Percentiles rank a stretch among this genome's conserved stretches.
Evolutionary conservation across 225 moss, liverwort and hornwort species (phyloP).

Genomic region (Pseudisothecium myosuroides): DNA sequence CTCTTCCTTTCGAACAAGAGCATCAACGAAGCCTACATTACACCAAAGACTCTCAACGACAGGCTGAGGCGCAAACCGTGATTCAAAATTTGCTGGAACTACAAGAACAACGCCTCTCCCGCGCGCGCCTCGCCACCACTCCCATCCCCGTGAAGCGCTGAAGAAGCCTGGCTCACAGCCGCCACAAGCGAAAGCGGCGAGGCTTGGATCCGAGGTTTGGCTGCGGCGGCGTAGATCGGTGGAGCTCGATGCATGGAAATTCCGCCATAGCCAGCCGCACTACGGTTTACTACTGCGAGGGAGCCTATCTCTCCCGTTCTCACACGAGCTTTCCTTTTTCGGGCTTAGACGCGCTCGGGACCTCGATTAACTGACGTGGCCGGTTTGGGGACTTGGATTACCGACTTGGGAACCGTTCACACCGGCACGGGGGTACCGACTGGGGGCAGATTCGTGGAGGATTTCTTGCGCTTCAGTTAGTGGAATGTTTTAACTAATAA

Average conservation of each 20-base stretch:
- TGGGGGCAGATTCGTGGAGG: background rate
- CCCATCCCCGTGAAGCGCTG: background rate
- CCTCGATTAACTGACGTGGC: slow-evolving; percentile 7
- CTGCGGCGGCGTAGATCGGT: slow-evolving; percentile 1
- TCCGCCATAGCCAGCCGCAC: slow-evolving; percentile 33
- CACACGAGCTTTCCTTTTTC: background rate
- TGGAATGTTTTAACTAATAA: background rate
- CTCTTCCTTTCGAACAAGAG: background rate
- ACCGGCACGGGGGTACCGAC: background rate
- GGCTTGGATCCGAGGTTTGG: background rate
- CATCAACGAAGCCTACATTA: background rate
- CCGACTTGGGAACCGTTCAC: slow-evolving; percentile 5
- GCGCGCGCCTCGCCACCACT: background rate
- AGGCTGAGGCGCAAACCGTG: background rate
- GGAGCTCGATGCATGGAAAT: background rate
- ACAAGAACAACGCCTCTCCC: background rate
- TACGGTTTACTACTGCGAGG: background rate
- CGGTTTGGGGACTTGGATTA: background rate
- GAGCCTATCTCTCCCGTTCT: background rate
- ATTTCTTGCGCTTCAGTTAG: background rate
- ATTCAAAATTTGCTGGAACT: background rate
- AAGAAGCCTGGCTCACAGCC: background rate
- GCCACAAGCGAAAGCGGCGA: background rate
- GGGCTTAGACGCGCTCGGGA: background rate
- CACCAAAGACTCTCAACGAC: background rate